A percentile compares a stretch with the other conserved stretches of the same genome.
phyloP scores from a whole-genome alignment of 257 asterid genomes.

The Catharanthus roseus region DNA sequence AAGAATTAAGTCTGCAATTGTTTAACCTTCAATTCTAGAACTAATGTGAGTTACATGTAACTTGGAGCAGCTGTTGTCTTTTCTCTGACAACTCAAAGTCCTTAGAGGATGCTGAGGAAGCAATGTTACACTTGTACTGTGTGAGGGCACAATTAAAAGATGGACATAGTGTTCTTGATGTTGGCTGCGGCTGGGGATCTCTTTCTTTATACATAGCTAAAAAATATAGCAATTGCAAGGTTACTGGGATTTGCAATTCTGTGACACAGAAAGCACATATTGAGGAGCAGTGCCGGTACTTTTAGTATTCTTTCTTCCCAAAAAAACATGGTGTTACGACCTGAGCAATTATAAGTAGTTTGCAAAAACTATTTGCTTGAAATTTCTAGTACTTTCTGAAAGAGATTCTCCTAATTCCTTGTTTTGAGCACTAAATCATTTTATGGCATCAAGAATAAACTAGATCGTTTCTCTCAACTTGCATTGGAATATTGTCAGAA shows the following conservation, averaged over 20 bases:
- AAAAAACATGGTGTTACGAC: too few relatives aligned
- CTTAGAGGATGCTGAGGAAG: conserved; percentile 86
- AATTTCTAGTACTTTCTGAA: neutral
- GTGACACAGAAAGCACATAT: conserved; percentile 74
- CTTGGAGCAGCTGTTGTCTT: conserved; percentile 61
- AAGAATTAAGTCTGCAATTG: too few relatives aligned
- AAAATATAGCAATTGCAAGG: conserved; percentile 59
- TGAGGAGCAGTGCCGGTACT: conserved; percentile 68
- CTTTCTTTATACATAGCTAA: conserved; percentile 66
- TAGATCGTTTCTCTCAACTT: neutral
- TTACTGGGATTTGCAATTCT: conserved; percentile 90
- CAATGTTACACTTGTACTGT: conserved; percentile 80
- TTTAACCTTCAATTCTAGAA: neutral
- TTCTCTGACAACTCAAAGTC: conserved; percentile 58
- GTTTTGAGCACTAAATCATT: neutral
- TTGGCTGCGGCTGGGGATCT: conserved; percentile 99
- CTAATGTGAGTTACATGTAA: conserved; percentile 13
- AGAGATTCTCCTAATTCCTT: neutral
- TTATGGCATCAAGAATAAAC: neutral
- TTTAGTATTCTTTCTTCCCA: neutral
- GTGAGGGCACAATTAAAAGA: conserved; percentile 75
- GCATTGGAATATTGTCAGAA: neutral
- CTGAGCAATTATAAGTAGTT: too few relatives aligned
- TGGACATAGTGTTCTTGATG: conserved; percentile 89
- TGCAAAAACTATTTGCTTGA: too few relatives aligned